Base-by-base conservation (phyloP, 441 rosid genomes). In the Melastoma candidum region DNA sequence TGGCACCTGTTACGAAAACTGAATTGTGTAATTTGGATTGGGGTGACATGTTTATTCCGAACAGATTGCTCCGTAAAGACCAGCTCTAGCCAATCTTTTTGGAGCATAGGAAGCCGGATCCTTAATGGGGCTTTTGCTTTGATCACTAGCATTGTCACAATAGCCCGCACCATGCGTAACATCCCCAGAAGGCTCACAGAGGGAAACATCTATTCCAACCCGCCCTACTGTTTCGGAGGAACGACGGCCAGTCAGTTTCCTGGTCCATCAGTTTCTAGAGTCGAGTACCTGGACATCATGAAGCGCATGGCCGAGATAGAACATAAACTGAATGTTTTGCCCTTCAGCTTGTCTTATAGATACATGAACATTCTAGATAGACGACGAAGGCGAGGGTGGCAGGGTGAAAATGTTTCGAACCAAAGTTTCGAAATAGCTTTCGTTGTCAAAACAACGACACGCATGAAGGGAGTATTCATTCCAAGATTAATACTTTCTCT, bases 261-360 rank as follows among this genome's bases (percentile, higher is more conserved):
- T 13, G 71, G 71, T 57, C 63, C 79, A 0, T 52, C 75, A 46
- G 58, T 80, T 58, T 61, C 80, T 11, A 71, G 66, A 44, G 44
- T 66, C 9, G 96, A 87, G 32, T 82, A 74, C 75, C 47, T 68
- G 70, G 45, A 45, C 49, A 76, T 87, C 81, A 68, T 71, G 77
- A 61, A 72, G 61, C 81, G 93, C 57, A 79, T 92, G 82, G 71
- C 83, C 6, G 88, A 80, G 7, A 60, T 92, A 69, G 98, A 92
- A 69, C 84, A 80, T 51, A 85, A 79, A 61, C 66, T 70, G 59
- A 74, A 24, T 50, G 46, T 48, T 10, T 72, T 83, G 4, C 22
- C 22, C 22, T 17, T 17, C 22, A 17, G 22, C 22, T 17, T 17
- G 22, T 17, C 22, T 17, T 17, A 17, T 17, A 17, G 22, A 17